Conservation (phyloP, 441 rosid species). For the Syzygium malaccense region DNA sequence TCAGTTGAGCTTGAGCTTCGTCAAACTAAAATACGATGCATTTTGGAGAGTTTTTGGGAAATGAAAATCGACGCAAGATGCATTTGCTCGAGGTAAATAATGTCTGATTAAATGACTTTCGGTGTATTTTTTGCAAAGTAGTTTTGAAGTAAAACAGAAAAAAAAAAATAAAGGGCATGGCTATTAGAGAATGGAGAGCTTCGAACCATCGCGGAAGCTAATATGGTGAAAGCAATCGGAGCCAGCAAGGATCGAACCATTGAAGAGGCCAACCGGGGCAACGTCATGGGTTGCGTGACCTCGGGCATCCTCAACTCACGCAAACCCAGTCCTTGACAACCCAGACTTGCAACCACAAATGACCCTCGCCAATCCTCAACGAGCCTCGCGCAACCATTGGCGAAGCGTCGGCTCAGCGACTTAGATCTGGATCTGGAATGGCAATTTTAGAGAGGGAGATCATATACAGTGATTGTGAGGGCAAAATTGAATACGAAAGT, state of each 20-base stretch:
- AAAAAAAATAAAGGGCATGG: accelerated
- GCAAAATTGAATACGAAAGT: neutral
- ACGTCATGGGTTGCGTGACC: neutral
- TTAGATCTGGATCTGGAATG: neutral
- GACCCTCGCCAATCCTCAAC: neutral
- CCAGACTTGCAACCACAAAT: too few relatives aligned
- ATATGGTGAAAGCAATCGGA: neutral
- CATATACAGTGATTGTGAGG: neutral
- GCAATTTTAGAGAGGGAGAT: neutral
- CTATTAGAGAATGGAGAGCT: neutral
- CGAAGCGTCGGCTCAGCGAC: neutral
- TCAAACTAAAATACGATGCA: neutral
- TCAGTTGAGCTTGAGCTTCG: neutral
- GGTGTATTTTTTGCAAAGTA: neutral
- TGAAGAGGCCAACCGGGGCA: neutral
- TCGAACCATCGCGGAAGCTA: neutral
- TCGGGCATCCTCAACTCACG: neutral
- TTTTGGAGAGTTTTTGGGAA: neutral
- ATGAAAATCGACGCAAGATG: neutral
- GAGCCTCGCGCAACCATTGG: neutral
- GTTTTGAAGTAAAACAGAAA: too few relatives aligned
- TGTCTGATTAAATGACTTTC: neutral
- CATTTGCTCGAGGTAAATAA: neutral
- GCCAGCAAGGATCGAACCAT: neutral
- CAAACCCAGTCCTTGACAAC: neutral